Percentiles rank a stretch among this genome's conserved stretches.
Evolutionary conservation across 2,329 filamentous ascomycete species (phyloP).

Genomic region (Ophiocordyceps camponoti-saundersi): DNA sequence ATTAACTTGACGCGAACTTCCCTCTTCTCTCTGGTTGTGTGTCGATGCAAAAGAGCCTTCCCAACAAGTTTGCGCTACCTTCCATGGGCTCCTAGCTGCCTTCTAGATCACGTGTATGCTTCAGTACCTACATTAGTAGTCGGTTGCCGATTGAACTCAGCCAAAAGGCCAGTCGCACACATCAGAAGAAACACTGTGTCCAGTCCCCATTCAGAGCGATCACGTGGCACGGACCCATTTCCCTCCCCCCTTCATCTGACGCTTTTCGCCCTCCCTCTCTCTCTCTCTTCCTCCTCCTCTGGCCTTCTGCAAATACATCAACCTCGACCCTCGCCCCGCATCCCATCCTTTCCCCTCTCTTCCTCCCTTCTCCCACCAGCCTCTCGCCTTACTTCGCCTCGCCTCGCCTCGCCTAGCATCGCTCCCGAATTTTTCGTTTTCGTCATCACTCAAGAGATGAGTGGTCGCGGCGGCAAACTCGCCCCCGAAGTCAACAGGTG

Average conservation of each 20-base stretch:
- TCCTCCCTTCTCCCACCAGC: neutral
- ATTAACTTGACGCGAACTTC: neutral
- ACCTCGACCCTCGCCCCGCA: neutral
- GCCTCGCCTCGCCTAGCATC: neutral
- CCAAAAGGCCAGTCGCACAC: too few relatives aligned
- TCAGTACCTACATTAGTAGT: too few relatives aligned
- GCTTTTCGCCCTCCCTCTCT: neutral
- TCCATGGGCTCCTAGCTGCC: too few relatives aligned
- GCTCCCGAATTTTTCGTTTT: neutral
- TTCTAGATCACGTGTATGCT: too few relatives aligned
- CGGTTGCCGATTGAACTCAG: too few relatives aligned
- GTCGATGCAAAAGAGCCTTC: too few relatives aligned
- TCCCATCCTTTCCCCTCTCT: neutral
- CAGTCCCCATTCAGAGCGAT: neutral
- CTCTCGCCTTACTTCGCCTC: neutral
- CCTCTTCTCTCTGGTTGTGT: too few relatives aligned
- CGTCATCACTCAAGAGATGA: slow-evolving; percentile 57
- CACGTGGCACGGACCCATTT: neutral
- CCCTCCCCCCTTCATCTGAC: neutral
- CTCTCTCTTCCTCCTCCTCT: neutral
- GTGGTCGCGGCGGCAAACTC: slow-evolving; percentile 92
- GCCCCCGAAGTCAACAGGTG: slow-evolving; percentile 98
- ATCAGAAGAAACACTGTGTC: neutral
- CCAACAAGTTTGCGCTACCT: too few relatives aligned
- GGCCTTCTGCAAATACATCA: too few relatives aligned